Conservation (phyloP, 1,139 yeast genomes). For the Lodderomyces margitis region DNA sequence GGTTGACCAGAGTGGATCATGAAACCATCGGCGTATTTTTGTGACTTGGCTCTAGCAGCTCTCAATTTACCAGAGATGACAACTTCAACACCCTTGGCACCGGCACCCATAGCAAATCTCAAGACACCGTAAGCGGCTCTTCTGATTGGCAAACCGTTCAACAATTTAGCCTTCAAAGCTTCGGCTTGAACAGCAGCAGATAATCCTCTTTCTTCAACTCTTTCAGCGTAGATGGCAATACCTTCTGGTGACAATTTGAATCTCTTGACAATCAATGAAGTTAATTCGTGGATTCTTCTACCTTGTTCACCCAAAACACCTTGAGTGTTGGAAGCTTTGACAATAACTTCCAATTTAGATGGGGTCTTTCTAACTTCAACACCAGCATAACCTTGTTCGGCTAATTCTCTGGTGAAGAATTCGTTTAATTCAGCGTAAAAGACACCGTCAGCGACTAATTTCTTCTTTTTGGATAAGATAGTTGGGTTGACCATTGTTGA, state of each 20-base stretch:
- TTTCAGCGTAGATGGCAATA: constrained; percentile 95
- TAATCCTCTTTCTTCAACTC: constrained; percentile 99
- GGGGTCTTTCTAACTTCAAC: constrained; percentile 99
- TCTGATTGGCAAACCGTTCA: constrained; percentile 99
- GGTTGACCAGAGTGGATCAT: constrained; percentile 99
- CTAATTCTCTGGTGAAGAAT: constrained; percentile 99
- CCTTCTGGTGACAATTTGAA: constrained; percentile 95
- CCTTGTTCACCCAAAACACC: constrained; percentile 99
- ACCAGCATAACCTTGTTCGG: constrained; percentile 99
- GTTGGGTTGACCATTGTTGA: constrained; percentile 40
- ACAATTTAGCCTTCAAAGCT: constrained; percentile 96
- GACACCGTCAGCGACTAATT: constrained; percentile 99
- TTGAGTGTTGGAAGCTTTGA: constrained; percentile 99
- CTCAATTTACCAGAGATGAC: constrained; percentile 99
- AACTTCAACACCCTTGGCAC: constrained; percentile 99
- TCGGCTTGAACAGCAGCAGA: constrained; percentile 99
- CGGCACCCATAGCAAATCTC: constrained; percentile 99
- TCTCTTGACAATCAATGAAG: constrained; percentile 97
- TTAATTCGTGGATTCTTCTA: constrained; percentile 99
- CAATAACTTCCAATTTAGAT: constrained; percentile 95
- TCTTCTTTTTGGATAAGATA: constrained; percentile 80
- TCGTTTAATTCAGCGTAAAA: constrained; percentile 99
- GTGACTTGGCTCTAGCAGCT: constrained; percentile 99
- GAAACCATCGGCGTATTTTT: constrained; percentile 99
- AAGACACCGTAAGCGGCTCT: constrained; percentile 99